Evolutionary conservation across 1,139 yeast genomes (phyloP).

Genomic region (Suhomyces coccinellae): DNA sequence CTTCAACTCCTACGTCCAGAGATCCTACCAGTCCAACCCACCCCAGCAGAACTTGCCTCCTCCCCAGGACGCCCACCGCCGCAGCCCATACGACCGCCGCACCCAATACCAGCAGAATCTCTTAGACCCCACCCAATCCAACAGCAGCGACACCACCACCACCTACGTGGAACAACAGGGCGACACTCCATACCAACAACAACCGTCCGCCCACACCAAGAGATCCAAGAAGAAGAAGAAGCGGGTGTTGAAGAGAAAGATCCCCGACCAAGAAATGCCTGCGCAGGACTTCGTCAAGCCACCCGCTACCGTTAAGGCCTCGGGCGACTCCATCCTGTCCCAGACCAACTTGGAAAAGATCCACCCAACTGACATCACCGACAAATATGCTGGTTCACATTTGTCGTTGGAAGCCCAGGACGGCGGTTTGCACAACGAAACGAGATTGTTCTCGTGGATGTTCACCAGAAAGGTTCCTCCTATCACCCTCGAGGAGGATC

Average conservation of each 20-base stretch:
- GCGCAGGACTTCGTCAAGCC: neutral
- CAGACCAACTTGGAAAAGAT: slow-evolving; percentile 17
- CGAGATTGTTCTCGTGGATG: slow-evolving; percentile 24
- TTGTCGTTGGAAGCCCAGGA: slow-evolving; percentile 9
- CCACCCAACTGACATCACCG: neutral
- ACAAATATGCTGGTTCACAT: slow-evolving; percentile 9
- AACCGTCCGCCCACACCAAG: slow-evolving; percentile 1
- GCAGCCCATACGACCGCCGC: slow-evolving; percentile 6
- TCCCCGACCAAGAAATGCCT: neutral
- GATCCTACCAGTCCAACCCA: slow-evolving; percentile 9
- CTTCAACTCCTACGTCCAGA: slow-evolving; percentile 10
- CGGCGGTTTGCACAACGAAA: slow-evolving; percentile 17
- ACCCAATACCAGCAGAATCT: slow-evolving; percentile 8
- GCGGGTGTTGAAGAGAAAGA: slow-evolving; percentile 1
- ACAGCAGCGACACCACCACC: slow-evolving; percentile 12
- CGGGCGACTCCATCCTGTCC: slow-evolving; percentile 12
- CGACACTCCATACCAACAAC: slow-evolving; percentile 8
- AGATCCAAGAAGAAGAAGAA: slow-evolving; percentile 6
- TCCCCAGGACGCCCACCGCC: slow-evolving; percentile 4
- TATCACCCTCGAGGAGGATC: slow-evolving; percentile 36
- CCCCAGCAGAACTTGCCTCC: slow-evolving; percentile 2
- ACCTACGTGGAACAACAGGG: slow-evolving; percentile 13
- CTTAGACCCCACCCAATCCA: slow-evolving; percentile 9
- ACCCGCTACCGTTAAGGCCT: neutral
- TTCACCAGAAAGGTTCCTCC: slow-evolving; percentile 40